A percentile compares a stretch with the other conserved stretches of the same genome.
Conservation (phyloP, 2,329 filamentous ascomycete species). For the Coleophoma crateriformis region DNA sequence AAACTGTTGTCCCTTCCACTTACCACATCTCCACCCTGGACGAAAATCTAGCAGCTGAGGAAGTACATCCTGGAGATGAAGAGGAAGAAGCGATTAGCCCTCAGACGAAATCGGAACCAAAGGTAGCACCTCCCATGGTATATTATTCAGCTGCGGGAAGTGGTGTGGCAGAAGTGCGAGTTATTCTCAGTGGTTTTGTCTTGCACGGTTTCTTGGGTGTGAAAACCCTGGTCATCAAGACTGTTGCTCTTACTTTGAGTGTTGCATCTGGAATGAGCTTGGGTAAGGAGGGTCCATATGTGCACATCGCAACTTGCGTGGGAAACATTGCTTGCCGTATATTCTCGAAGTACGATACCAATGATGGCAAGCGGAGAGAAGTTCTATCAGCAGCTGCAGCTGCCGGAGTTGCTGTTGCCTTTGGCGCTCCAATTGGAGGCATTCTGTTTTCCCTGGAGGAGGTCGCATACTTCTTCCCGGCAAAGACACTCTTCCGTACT, state of each 20-base stretch:
- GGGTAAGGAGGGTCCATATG: slow-evolving; percentile 89
- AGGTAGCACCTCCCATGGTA: slow-evolving; percentile 63
- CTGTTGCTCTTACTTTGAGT: slow-evolving; percentile 74
- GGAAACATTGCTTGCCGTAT: slow-evolving; percentile 92
- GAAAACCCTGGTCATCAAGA: slow-evolving; percentile 82
- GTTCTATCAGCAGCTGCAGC: slow-evolving; percentile 90
- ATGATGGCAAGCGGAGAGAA: slow-evolving; percentile 91
- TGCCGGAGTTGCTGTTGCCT: slow-evolving; percentile 88
- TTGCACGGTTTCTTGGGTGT: slow-evolving; percentile 91
- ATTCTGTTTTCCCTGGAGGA: slow-evolving; percentile 93
- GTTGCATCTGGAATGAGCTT: slow-evolving; percentile 90
- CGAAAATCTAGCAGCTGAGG: slow-evolving; percentile 78
- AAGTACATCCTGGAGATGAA: slow-evolving; percentile 30
- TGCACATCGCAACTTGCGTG: slow-evolving; percentile 94
- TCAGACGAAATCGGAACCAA: slow-evolving; percentile 16
- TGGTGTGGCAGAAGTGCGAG: slow-evolving; percentile 93
- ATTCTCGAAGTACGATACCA: slow-evolving; percentile 90
- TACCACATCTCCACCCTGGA: slow-evolving; percentile 84
- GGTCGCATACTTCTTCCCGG: slow-evolving; percentile 94
- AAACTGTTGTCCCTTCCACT: slow-evolving; percentile 86
- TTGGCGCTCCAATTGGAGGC: slow-evolving; percentile 84
- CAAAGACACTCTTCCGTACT: slow-evolving; percentile 93
- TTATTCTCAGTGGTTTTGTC: slow-evolving; percentile 97
- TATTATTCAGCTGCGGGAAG: slow-evolving; percentile 96
- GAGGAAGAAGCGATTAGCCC: slow-evolving; percentile 39